Conservation (phyloP, 1,139 yeast genomes). For the Yamadazyma dushanensis region DNA sequence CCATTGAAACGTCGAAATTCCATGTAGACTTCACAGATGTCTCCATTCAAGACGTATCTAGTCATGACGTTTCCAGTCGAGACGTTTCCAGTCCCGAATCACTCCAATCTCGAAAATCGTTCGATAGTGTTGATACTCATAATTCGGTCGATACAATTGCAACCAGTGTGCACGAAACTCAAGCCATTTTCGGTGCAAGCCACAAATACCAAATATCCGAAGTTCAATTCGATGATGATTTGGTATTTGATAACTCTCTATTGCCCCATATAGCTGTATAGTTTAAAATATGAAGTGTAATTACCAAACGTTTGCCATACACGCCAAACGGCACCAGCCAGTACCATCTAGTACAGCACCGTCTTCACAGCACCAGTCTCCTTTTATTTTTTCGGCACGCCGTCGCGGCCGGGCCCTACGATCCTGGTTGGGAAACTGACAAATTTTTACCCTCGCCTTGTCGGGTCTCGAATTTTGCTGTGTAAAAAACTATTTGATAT, state of each 20-base stretch:
- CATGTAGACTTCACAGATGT: constrained; percentile 9
- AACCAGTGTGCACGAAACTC: constrained; percentile 7
- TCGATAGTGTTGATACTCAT: constrained; percentile 9
- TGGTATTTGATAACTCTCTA: constrained; percentile 9
- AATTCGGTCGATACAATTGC: constrained; percentile 12
- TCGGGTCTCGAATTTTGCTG: too few species aligned
- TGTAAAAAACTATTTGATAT: too few species aligned
- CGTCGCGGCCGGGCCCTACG: too few species aligned
- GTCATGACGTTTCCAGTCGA: constrained; percentile 2
- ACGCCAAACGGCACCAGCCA: too few species aligned
- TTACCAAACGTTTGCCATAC: too few species aligned
- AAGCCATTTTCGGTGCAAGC: constrained; percentile 1
- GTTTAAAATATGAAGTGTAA: too few species aligned
- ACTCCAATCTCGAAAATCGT: constrained; percentile 9
- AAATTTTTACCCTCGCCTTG: too few species aligned
- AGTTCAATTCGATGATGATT: constrained; percentile 12
- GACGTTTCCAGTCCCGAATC: constrained; percentile 2
- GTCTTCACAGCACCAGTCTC: too few species aligned
- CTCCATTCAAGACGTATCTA: not conserved
- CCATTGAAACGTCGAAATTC: constrained; percentile 12
- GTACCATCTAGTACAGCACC: too few species aligned
- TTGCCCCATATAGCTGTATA: constrained; percentile 3
- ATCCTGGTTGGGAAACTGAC: too few species aligned
- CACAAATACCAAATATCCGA: constrained; percentile 13
- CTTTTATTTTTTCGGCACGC: too few species aligned